Conservation (phyloP, 768 basidiomycete species). For the Lactarius hatsudake region DNA sequence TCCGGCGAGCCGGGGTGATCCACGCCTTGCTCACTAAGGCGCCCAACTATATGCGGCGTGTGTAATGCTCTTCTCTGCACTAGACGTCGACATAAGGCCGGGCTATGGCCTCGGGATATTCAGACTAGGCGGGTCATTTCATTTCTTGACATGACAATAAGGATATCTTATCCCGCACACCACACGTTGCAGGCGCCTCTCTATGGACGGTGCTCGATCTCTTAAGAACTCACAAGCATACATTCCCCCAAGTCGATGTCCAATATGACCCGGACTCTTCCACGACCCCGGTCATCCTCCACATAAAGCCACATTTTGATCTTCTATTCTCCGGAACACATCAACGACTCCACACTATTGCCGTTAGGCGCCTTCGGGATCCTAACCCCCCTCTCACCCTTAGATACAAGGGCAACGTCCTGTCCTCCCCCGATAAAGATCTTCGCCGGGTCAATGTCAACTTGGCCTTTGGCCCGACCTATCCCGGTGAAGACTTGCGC, state of each 20-base stretch:
- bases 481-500: conserved; percentile 69
- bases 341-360: conserved; percentile 79
- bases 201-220: conserved; percentile 75
- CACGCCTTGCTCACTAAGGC: background rate
- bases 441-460: conserved; percentile 65
- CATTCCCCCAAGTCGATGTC: conserved; percentile 79
- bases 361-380: conserved; percentile 63
- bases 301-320: conserved; percentile 78
- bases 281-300: conserved; percentile 71
- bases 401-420: conserved; percentile 60
- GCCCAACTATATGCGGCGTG: background rate
- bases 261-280: conserved; percentile 77
- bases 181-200: conserved; percentile 53
- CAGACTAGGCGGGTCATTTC: conserved; percentile 54
- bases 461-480: conserved; percentile 79
- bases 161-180: conserved; percentile 3
- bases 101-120: conserved; percentile 76
- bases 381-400: conserved; percentile 64
- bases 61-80: conserved; percentile 53
- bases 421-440: conserved; percentile 60
- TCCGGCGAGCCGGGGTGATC: background rate
- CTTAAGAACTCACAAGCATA: conserved; percentile 60
- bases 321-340: conserved; percentile 79
- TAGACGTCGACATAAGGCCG: conserved; percentile 75
- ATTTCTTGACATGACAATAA: background rate